Evolutionary conservation across 2,329 filamentous ascomycete species (phyloP).

Genomic region (Penicillium sp.): DNA sequence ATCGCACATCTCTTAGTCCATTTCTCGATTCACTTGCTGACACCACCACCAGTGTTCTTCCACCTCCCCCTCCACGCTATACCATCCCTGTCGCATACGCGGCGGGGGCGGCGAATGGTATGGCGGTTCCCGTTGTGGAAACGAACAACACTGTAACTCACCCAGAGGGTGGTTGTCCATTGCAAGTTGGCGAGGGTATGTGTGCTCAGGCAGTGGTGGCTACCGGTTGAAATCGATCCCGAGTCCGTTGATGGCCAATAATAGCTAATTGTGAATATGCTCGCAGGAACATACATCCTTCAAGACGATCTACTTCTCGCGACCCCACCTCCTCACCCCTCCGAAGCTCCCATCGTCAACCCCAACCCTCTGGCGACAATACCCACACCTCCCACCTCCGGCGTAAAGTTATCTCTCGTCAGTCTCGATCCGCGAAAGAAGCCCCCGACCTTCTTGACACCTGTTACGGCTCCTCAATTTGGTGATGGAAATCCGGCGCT

Average conservation of each 20-base stretch:
- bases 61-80: constrained; percentile 80
- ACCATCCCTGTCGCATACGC: constrained; percentile 69
- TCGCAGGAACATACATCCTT: constrained; percentile 78
- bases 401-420: constrained; percentile 78
- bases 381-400: constrained; percentile 75
- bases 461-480: constrained; percentile 61
- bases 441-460: constrained; percentile 38
- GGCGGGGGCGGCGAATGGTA: constrained; percentile 64
- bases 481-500: constrained; percentile 81
- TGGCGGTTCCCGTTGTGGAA: constrained; percentile 75
- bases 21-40: constrained; percentile 15
- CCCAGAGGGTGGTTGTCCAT: constrained; percentile 79
- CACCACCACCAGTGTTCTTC: constrained; percentile 62
- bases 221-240: not conserved
- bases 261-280: constrained; percentile 18
- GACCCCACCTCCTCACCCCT: constrained; percentile 91
- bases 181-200: constrained; percentile 87
- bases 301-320: constrained; percentile 89
- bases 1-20: not conserved
- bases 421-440: constrained; percentile 61
- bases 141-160: constrained; percentile 85
- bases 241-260: not conserved
- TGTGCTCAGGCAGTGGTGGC: not conserved
- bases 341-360: constrained; percentile 80
- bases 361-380: constrained; percentile 87